These are phyloP conservation scores for Sclerotinia spermophila DNA, from an alignment of 2,329 filamentous ascomycete genomes.

Conservation along the genomic window DNA sequence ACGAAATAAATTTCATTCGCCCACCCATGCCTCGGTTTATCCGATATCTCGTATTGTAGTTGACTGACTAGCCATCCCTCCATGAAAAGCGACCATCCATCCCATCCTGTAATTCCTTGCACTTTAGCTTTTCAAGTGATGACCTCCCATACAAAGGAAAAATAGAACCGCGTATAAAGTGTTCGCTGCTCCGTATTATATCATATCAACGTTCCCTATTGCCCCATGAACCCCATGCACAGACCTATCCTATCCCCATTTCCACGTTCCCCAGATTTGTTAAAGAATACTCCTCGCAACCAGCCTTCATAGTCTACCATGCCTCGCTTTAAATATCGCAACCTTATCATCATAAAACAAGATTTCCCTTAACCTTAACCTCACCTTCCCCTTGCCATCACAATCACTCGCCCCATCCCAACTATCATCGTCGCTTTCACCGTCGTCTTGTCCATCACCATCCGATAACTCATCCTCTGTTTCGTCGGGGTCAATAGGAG, in stretches of 20 bases:
- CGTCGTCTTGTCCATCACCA: slow-evolving; percentile 38
- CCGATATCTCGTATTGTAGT: not conserved
- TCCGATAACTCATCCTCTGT: slow-evolving; percentile 39
- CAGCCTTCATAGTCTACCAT: slow-evolving; percentile 30
- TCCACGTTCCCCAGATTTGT: not conserved
- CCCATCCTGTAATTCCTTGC: not conserved
- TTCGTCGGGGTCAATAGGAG: slow-evolving; percentile 38
- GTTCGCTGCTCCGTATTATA: not conserved
- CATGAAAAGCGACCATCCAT: not conserved
- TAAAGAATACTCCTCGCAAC: not conserved
- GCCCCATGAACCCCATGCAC: not conserved
- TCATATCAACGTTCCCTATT: not conserved
- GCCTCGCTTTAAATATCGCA: slow-evolving; percentile 71
- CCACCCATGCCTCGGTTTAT: not conserved
- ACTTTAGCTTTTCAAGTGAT: not conserved
- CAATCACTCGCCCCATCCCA: slow-evolving; percentile 47
- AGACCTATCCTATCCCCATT: not conserved
- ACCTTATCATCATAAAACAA: slow-evolving; percentile 82
- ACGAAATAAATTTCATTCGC: not conserved
- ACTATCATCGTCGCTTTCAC: slow-evolving; percentile 47
- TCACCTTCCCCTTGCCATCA: slow-evolving; percentile 40
- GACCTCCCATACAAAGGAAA: not conserved
- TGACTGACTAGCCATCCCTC: not conserved
- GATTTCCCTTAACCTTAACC: slow-evolving; percentile 70
- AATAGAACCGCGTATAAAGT: not conserved